phyloP scores from a whole-genome alignment of 176 grass and related monocot genomes.

The Lolium perenne region DNA sequence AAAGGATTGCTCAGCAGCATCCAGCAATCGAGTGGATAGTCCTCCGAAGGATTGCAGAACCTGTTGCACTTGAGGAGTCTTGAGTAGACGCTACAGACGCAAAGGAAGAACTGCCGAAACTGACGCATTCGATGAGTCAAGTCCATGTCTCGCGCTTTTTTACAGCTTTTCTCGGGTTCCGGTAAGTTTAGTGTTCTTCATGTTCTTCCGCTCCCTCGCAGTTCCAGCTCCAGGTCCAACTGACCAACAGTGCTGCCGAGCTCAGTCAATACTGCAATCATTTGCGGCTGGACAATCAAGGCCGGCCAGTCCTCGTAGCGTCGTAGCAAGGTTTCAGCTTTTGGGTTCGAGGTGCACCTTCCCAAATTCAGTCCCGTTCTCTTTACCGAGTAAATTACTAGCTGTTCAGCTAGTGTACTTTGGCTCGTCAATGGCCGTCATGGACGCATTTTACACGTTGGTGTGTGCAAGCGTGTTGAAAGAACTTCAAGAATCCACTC shows the following conservation, averaged over 20 bases:
- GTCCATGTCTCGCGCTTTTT: not conserved
- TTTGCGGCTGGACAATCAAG: not conserved
- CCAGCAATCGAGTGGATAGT: not conserved
- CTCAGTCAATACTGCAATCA: not conserved
- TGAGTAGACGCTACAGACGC: too few species aligned
- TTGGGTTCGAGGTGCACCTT: not conserved
- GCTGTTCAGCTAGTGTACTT: too few species aligned
- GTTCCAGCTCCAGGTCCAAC: not conserved
- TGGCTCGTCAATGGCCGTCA: too few species aligned
- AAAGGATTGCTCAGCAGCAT: not conserved
- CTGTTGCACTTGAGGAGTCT: not conserved
- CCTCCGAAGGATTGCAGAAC: not conserved
- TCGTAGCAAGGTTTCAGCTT: not conserved
- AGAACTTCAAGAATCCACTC: too few species aligned
- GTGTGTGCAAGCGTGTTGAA: too few species aligned
- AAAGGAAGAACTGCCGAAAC: not conserved
- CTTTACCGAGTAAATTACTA: not conserved
- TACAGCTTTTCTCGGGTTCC: not conserved
- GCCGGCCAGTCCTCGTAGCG: not conserved
- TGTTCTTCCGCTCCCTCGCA: not conserved
- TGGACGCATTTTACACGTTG: too few species aligned
- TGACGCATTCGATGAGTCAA: conserved; percentile 32
- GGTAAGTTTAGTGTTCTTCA: too few species aligned
- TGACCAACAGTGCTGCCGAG: not conserved
- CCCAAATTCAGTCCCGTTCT: not conserved